phyloP scores from a whole-genome alignment of 108 stramenopile genomes.

The Skeletonema menzelii region DNA sequence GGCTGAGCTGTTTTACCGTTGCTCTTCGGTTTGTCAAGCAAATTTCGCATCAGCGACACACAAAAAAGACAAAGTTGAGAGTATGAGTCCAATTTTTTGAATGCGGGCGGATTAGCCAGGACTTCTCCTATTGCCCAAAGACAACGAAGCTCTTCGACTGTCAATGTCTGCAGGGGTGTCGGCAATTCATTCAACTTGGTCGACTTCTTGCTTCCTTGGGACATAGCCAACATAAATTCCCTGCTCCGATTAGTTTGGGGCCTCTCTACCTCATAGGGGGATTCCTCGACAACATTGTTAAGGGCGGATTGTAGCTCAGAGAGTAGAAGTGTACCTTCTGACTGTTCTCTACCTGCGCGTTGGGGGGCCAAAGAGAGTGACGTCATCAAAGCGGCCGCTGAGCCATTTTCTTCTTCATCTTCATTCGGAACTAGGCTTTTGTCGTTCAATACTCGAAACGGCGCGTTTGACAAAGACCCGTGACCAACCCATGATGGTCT shows the following conservation, averaged over 20 bases:
- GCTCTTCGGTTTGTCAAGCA: constrained; percentile 4
- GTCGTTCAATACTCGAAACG: constrained; percentile 40
- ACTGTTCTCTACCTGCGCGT: neutral
- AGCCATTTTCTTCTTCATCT: constrained; percentile 24
- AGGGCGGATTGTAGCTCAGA: constrained; percentile 35
- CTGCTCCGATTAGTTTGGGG: constrained; percentile 24
- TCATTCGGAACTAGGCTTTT: constrained; percentile 14
- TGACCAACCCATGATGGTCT: constrained; percentile 44
- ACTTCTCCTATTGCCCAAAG: constrained; percentile 70
- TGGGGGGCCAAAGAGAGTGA: constrained; percentile 20
- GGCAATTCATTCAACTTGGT: constrained; percentile 27
- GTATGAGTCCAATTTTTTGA: constrained; percentile 50
- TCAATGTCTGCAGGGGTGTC: constrained; percentile 29
- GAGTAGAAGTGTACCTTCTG: constrained; percentile 20
- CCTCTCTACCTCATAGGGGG: neutral
- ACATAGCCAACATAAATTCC: constrained; percentile 31
- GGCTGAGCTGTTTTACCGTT: constrained; percentile 8
- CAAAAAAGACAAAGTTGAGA: constrained; percentile 61
- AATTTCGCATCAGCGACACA: constrained; percentile 40
- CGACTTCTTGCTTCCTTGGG: constrained; percentile 2
- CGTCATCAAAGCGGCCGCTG: constrained; percentile 46
- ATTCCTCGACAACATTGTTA: constrained; percentile 5
- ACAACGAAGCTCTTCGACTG: constrained; percentile 53
- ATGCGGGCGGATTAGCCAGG: constrained; percentile 53
- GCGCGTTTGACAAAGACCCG: constrained; percentile 51